Conservation (phyloP, 352 stramenopile genomes). For the Phytophthora agathidicida region DNA sequence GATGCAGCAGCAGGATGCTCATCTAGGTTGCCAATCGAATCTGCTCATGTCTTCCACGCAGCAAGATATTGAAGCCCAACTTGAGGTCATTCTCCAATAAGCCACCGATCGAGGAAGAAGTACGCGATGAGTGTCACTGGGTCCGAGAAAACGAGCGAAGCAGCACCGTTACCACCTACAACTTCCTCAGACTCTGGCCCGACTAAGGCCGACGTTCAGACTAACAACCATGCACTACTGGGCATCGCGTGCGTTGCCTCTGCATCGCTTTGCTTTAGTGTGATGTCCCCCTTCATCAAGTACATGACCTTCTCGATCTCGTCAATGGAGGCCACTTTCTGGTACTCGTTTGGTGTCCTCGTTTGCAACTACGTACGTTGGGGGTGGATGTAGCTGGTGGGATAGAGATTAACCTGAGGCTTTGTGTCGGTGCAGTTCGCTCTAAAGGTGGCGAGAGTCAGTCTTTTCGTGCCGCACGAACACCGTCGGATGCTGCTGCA, state of each 20-base stretch:
- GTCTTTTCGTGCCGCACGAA: constrained; percentile 40
- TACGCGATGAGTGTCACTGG: not conserved
- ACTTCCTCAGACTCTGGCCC: constrained; percentile 4
- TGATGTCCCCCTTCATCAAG: constrained; percentile 81
- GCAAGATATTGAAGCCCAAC: too few species aligned
- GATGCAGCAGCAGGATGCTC: too few species aligned
- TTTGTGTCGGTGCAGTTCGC: too few species aligned
- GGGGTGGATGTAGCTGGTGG: too few species aligned
- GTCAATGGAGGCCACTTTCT: constrained; percentile 80
- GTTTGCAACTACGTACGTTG: constrained; percentile 57
- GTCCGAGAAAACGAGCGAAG: constrained; percentile 1
- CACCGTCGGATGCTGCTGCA: constrained; percentile 51
- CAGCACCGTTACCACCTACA: constrained; percentile 10
- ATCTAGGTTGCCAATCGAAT: constrained; percentile 22
- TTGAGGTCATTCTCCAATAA: constrained; percentile 1
- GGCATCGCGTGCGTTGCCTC: constrained; percentile 59
- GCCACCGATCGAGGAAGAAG: not conserved
- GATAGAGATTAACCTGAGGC: too few species aligned
- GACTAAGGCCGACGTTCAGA: constrained; percentile 6
- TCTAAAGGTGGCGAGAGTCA: too few species aligned
- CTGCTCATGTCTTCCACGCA: too few species aligned
- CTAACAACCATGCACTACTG: constrained; percentile 48
- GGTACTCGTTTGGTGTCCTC: constrained; percentile 57
- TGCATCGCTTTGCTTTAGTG: constrained; percentile 75
- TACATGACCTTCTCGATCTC: constrained; percentile 65